phyloP scores from a whole-genome alignment of 1,284 basidiomycete species.

The Ustilago xerochloae region DNA sequence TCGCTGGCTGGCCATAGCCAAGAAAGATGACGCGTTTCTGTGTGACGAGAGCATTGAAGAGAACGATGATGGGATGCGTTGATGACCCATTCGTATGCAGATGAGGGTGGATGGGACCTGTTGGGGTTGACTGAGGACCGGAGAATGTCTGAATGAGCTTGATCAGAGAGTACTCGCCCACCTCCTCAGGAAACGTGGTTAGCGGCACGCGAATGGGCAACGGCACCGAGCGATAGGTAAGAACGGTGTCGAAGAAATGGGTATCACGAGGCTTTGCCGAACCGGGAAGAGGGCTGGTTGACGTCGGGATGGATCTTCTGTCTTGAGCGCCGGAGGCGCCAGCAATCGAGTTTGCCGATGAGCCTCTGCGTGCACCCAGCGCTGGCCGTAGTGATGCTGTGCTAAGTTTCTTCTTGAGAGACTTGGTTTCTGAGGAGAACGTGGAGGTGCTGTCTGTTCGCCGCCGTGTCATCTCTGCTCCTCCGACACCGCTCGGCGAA shows the following conservation, averaged over 20 bases:
- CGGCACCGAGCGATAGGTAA: constrained; percentile 73
- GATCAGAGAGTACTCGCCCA: constrained; percentile 96
- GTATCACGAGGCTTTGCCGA: constrained; percentile 75
- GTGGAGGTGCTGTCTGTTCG: constrained; percentile 45
- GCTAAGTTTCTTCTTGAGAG: constrained; percentile 45
- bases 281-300: constrained; percentile 18
- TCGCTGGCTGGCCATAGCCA: constrained; percentile 79
- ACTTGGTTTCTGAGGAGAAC: constrained; percentile 38
- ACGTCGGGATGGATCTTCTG: constrained; percentile 15
- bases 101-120: constrained; percentile 86
- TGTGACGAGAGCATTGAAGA: constrained; percentile 94
- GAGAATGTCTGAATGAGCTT: constrained; percentile 89
- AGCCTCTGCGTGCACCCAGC: constrained; percentile 33
- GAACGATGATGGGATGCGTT: constrained; percentile 90
- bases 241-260: constrained; percentile 87
- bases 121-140: constrained; percentile 71
- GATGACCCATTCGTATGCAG: constrained; percentile 88
- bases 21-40: constrained; percentile 94
- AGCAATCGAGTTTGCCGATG: constrained; percentile 37
- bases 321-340: constrained; percentile 6
- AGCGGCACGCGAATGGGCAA: constrained; percentile 58
- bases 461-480: constrained; percentile 12
- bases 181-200: constrained; percentile 77
- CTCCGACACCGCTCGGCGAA: constrained; percentile 2
- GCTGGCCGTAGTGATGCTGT: constrained; percentile 35